Evolutionary conservation across 2,329 filamentous ascomycete species (phyloP).

Genomic region (Aphanocladium album): DNA sequence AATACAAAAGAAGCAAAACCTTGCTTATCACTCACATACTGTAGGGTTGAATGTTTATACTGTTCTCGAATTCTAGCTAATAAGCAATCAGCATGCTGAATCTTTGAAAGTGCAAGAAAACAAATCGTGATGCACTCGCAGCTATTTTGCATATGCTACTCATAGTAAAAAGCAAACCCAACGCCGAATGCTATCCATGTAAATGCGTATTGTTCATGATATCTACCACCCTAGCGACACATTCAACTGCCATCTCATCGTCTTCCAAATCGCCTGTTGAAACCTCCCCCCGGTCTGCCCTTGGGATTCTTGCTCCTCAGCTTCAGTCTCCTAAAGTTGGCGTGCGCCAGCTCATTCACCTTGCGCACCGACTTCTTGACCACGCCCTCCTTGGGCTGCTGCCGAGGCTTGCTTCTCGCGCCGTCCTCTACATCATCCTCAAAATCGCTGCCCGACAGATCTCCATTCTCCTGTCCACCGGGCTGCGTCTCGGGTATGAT

Average conservation of each 20-base stretch:
- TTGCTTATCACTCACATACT: no score
- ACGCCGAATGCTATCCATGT: not conserved
- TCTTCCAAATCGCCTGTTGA: constrained; percentile 51
- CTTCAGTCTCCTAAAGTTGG: constrained; percentile 64
- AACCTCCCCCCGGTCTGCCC: constrained; percentile 45
- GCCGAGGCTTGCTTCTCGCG: constrained; percentile 23
- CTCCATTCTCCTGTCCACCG: constrained; percentile 1
- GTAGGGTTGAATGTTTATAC: no score
- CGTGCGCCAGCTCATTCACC: constrained; percentile 58
- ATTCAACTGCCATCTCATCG: constrained; percentile 20
- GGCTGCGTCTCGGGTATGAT: constrained; percentile 26
- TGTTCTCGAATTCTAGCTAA: no score
- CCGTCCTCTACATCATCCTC: constrained; percentile 9
- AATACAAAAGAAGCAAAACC: no score
- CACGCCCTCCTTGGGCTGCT: constrained; percentile 31
- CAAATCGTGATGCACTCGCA: not conserved
- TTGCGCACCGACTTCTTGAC: constrained; percentile 53
- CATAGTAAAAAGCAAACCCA: not conserved
- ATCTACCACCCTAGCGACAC: not conserved
- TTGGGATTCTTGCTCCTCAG: constrained; percentile 56
- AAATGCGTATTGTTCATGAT: not conserved
- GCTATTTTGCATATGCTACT: not conserved
- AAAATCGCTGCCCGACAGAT: constrained; percentile 21
- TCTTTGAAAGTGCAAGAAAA: no score
- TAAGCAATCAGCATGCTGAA: no score